phyloP scores from a whole-genome alignment of 495 filamentous ascomycete species.

The Penicilliopsis zonata region DNA sequence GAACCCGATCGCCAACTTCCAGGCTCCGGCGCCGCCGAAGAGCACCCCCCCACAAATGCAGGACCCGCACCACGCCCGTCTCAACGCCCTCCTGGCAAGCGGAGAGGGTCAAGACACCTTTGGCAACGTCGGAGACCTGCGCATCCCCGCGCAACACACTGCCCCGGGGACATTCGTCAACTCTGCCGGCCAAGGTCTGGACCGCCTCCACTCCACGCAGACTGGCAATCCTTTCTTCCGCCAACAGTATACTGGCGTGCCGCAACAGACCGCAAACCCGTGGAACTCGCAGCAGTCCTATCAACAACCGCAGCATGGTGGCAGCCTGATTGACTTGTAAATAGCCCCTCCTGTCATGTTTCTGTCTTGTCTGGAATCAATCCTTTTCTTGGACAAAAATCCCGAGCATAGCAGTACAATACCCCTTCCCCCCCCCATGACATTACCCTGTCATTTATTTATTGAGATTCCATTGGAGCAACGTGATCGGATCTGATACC shows the following conservation, averaged over 20 bases:
- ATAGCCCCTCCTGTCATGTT: too few relatives aligned
- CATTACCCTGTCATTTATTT: neutral
- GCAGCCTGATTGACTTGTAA: constrained; percentile 90
- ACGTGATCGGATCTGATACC: constrained; percentile 2
- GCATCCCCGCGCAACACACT: constrained; percentile 94
- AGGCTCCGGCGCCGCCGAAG: constrained; percentile 34
- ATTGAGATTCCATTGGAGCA: constrained; percentile 1
- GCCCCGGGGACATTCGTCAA: constrained; percentile 96
- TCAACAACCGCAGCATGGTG: constrained; percentile 52
- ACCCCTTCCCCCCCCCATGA: too few relatives aligned
- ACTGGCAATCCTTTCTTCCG: constrained; percentile 91
- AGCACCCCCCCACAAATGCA: constrained; percentile 29
- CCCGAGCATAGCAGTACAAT: too few relatives aligned
- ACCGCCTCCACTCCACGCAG: constrained; percentile 53
- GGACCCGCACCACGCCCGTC: constrained; percentile 69
- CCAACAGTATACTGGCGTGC: constrained; percentile 70
- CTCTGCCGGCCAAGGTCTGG: constrained; percentile 68
- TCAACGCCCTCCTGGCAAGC: constrained; percentile 77
- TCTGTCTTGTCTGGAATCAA: too few relatives aligned
- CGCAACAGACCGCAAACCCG: constrained; percentile 52
- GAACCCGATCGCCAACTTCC: constrained; percentile 42
- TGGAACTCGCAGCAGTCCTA: constrained; percentile 48
- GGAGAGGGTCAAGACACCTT: constrained; percentile 96
- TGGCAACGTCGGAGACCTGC: constrained; percentile 86
- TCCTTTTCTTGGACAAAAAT: too few relatives aligned